These are phyloP conservation scores for Taphrina wiesneri DNA, from an alignment of 1,139 yeast genomes.

Conservation along the genomic window DNA sequence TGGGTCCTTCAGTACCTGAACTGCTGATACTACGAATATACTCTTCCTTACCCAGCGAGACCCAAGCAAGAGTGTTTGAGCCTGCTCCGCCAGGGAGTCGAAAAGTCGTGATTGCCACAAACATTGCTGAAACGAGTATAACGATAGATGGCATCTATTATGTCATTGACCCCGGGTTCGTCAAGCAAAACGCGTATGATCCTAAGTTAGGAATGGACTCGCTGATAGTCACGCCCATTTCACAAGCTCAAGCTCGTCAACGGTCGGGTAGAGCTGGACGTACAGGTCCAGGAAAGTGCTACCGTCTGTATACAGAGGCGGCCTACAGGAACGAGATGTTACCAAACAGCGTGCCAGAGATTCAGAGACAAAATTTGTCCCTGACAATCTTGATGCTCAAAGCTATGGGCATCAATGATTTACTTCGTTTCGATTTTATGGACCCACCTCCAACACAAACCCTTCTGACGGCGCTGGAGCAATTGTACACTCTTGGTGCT, in stretches of 20 bases:
- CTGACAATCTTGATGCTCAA: constrained; percentile 68
- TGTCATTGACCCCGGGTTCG: constrained; percentile 92
- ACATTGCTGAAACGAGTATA: constrained; percentile 94
- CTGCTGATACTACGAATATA: constrained; percentile 83
- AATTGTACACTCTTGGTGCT: constrained; percentile 77
- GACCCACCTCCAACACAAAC: constrained; percentile 86
- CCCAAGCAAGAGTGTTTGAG: constrained; percentile 78
- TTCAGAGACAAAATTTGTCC: constrained; percentile 74
- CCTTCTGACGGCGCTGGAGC: constrained; percentile 76
- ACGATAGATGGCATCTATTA: constrained; percentile 88
- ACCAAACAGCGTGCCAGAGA: constrained; percentile 82
- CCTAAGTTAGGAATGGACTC: constrained; percentile 89
- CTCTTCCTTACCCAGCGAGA: constrained; percentile 83
- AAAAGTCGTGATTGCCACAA: constrained; percentile 90
- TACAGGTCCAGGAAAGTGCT: constrained; percentile 95
- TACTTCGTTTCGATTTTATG: constrained; percentile 82
- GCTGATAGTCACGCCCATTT: constrained; percentile 79
- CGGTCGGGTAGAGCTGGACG: constrained; percentile 98
- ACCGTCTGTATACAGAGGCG: constrained; percentile 82
- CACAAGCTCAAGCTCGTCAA: constrained; percentile 93
- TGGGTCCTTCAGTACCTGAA: constrained; percentile 65
- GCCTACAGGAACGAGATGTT: constrained; percentile 78
- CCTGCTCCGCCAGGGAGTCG: constrained; percentile 79
- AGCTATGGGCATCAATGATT: constrained; percentile 79
- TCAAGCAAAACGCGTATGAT: constrained; percentile 80